These are phyloP conservation scores for Puccinellia tenuiflora DNA, from an alignment of 176 grass and related monocot genomes.

Conservation along the genomic window DNA sequence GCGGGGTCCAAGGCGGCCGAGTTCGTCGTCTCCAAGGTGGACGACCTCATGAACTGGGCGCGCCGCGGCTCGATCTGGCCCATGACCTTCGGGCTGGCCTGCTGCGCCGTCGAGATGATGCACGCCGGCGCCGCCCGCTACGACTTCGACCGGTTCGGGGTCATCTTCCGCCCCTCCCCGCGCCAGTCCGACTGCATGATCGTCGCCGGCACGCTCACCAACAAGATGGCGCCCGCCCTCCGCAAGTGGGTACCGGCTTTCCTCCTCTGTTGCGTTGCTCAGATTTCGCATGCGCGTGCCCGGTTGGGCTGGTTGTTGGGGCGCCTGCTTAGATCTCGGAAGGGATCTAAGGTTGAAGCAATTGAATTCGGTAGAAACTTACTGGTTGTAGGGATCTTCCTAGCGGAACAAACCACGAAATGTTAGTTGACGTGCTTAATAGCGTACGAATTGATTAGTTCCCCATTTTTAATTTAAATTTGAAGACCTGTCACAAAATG, in stretches of 20 bases:
- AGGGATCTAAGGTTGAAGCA: background rate
- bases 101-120: slow-evolving; percentile 98
- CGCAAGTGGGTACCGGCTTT: slow-evolving; percentile 52
- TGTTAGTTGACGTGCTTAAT: background rate
- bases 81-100: slow-evolving; percentile 91
- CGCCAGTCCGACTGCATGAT: slow-evolving; percentile 98
- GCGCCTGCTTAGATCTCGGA: slow-evolving; percentile 12
- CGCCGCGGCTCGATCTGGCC: slow-evolving; percentile 82
- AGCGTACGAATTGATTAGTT: background rate
- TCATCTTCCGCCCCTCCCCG: slow-evolving; percentile 89
- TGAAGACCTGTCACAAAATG: background rate
- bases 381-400: background rate
- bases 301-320: background rate
- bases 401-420: background rate
- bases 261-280: background rate
- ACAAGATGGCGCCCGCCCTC: slow-evolving; percentile 96
- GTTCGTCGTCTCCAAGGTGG: slow-evolving; percentile 93
- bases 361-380: background rate
- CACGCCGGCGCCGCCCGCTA: slow-evolving; percentile 79
- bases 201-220: slow-evolving; percentile 86
- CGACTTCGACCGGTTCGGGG: slow-evolving; percentile 94
- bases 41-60: slow-evolving; percentile 94
- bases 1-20: slow-evolving; percentile 74
- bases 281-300: background rate
- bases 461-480: background rate